Percentiles rank a stretch among this genome's conserved stretches.
Conservation (phyloP, 2,329 filamentous ascomycete species). For the Myriosclerotinia scirpicola region DNA sequence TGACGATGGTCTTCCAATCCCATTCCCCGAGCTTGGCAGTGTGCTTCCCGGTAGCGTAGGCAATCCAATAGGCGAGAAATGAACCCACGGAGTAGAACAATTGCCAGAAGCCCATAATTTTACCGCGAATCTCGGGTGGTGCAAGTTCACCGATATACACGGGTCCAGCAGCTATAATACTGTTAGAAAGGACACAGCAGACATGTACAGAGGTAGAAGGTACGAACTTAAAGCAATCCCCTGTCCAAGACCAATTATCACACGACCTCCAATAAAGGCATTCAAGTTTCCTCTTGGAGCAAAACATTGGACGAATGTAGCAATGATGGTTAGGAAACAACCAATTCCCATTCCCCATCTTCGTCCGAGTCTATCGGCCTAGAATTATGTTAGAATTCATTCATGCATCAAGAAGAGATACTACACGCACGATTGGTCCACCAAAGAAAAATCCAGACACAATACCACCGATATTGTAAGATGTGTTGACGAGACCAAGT, state of each 20-base stretch:
- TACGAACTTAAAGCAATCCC: slow-evolving; percentile 59
- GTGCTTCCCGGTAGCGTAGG: slow-evolving; percentile 32
- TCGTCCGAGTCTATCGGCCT: slow-evolving; percentile 59
- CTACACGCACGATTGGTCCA: slow-evolving; percentile 48
- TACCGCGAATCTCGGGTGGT: slow-evolving; percentile 62
- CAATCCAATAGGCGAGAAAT: slow-evolving; percentile 37
- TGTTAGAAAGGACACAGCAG: not conserved
- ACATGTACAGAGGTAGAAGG: not conserved
- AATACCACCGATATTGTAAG: slow-evolving; percentile 70
- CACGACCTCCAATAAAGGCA: slow-evolving; percentile 67
- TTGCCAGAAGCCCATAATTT: slow-evolving; percentile 70
- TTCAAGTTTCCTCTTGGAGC: slow-evolving; percentile 59
- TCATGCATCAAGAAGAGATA: too few relatives aligned
- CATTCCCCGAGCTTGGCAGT: slow-evolving; percentile 53
- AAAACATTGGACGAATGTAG: slow-evolving; percentile 69
- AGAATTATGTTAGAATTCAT: not conserved
- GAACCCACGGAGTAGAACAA: slow-evolving; percentile 63
- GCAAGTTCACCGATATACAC: slow-evolving; percentile 71
- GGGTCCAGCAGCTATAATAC: slow-evolving; percentile 47
- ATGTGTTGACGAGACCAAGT: slow-evolving; percentile 62
- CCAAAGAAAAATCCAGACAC: slow-evolving; percentile 67
- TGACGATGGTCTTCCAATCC: slow-evolving; percentile 72
- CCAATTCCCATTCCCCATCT: slow-evolving; percentile 65
- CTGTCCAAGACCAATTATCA: slow-evolving; percentile 70
- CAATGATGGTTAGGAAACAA: slow-evolving; percentile 63